Conservation (phyloP, 139 green algal species). For the Astrephomene gubernaculifera region DNA sequence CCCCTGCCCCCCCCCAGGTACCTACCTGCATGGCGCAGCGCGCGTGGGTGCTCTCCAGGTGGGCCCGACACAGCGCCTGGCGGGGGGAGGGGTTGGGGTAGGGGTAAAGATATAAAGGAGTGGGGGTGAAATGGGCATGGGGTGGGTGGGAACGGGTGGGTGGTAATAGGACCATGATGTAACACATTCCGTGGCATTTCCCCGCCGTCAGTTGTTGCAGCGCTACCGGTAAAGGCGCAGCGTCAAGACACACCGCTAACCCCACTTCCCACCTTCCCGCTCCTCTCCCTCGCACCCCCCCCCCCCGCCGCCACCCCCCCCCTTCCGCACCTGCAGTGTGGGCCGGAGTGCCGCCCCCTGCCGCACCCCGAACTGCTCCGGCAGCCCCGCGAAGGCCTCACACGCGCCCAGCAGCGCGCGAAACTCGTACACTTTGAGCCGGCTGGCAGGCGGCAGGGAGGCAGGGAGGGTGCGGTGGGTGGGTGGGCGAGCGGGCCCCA, state of each 20-base stretch:
- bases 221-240: too few species aligned
- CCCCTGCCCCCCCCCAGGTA: not conserved
- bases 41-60: constrained; percentile 73
- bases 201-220: too few species aligned
- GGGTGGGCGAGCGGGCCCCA: too few species aligned
- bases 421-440: constrained; percentile 78
- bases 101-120: not conserved
- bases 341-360: constrained; percentile 54
- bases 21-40: constrained; percentile 52
- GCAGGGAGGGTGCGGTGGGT: not conserved
- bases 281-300: too few species aligned
- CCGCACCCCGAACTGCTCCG: constrained; percentile 54
- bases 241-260: too few species aligned
- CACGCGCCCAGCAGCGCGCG: constrained; percentile 37
- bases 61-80: constrained; percentile 73
- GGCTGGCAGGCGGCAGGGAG: constrained; percentile 4
- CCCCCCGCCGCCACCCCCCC: too few species aligned
- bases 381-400: constrained; percentile 59
- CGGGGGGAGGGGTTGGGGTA: not conserved
- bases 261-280: too few species aligned
- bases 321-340: constrained; percentile 59
- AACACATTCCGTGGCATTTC: too few species aligned
- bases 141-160: not conserved
- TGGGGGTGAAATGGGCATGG: not conserved
- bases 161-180: too few species aligned